Conservation (phyloP, 2,329 filamentous ascomycete genomes). For the Fusarium agapanthi region DNA sequence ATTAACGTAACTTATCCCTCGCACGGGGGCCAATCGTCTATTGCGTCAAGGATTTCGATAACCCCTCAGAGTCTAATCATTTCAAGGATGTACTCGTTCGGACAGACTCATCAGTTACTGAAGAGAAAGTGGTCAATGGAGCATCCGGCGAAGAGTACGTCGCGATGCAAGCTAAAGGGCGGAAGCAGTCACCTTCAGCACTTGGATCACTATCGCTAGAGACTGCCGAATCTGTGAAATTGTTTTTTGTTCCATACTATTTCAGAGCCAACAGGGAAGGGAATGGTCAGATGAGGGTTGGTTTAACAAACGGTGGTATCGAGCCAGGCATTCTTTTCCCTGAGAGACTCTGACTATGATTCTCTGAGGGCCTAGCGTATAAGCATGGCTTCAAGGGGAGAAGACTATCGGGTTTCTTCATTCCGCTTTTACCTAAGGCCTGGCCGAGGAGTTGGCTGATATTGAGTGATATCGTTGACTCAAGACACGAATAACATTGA, state of each 20-base stretch:
- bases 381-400: neutral
- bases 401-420: neutral
- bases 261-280: slow-evolving; percentile 21
- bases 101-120: neutral
- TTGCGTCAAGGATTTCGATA: slow-evolving; percentile 67
- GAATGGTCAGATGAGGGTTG: slow-evolving; percentile 29
- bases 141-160: slow-evolving; percentile 14
- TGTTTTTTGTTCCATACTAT: slow-evolving; percentile 15
- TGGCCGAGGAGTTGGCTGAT: neutral
- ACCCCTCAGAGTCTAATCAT: slow-evolving; percentile 63
- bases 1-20: slow-evolving; percentile 60
- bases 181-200: neutral
- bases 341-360: neutral
- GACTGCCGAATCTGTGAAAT: neutral
- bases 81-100: slow-evolving; percentile 53
- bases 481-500: neutral
- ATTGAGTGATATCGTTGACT: neutral
- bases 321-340: slow-evolving; percentile 12
- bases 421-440: too few relatives aligned
- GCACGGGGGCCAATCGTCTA: slow-evolving; percentile 67
- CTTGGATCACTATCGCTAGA: neutral
- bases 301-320: slow-evolving; percentile 12
- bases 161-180: slow-evolving; percentile 5
- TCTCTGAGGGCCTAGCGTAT: neutral
- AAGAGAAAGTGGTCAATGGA: slow-evolving; percentile 8